Conservation (phyloP, 495 filamentous ascomycete species). For the Geopyxis carbonaria region DNA sequence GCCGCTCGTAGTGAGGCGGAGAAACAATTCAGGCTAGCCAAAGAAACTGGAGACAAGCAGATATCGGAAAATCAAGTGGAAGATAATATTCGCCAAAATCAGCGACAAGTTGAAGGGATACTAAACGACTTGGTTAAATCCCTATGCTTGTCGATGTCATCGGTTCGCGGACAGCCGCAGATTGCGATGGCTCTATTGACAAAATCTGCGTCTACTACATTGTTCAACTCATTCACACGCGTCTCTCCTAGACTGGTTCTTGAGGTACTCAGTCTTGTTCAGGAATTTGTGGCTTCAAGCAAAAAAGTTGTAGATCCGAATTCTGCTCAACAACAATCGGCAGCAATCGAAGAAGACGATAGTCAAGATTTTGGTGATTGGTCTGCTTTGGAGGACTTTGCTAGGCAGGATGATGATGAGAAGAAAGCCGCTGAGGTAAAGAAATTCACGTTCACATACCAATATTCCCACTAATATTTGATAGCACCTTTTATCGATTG, state of each 20-base stretch:
- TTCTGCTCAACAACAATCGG: too few species aligned
- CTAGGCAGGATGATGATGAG: constrained; percentile 27
- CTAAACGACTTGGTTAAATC: constrained; percentile 32
- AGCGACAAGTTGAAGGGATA: constrained; percentile 42
- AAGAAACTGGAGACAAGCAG: constrained; percentile 24
- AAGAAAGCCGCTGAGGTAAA: constrained; percentile 18
- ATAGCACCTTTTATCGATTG: constrained; percentile 28
- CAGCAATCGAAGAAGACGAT: constrained; percentile 45
- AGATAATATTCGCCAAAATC: constrained; percentile 41
- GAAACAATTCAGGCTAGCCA: constrained; percentile 30
- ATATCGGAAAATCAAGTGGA: constrained; percentile 38
- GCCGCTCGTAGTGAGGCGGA: constrained; percentile 45
- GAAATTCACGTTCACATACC: neutral
- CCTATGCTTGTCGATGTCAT: constrained; percentile 33
- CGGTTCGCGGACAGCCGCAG: constrained; percentile 10
- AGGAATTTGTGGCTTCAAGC: constrained; percentile 28
- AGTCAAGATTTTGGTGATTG: constrained; percentile 64
- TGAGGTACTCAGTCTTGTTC: constrained; percentile 30
- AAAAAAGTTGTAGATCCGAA: too few species aligned
- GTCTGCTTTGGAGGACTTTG: constrained; percentile 36
- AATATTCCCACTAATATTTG: constrained; percentile 16
- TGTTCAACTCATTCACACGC: constrained; percentile 29
- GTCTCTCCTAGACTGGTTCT: constrained; percentile 27
- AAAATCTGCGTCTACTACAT: constrained; percentile 23
- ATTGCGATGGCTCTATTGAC: constrained; percentile 15